phyloP scores from a whole-genome alignment of 192 early-diverging fungal genomes.

The Mortierella claussenii region DNA sequence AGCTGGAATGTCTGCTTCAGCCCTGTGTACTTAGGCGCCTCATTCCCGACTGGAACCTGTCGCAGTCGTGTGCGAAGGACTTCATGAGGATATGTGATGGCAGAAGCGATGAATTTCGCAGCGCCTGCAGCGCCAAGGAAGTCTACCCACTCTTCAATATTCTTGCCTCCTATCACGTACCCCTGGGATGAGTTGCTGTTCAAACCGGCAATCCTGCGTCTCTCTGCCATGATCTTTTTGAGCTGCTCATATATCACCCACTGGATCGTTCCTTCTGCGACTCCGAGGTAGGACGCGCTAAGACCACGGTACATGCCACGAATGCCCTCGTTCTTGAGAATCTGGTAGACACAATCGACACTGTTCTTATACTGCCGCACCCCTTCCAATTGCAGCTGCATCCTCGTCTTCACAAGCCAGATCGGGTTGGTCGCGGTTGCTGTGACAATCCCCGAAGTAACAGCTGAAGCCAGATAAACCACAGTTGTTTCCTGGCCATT shows the following conservation, averaged over 20 bases:
- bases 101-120: constrained; percentile 89
- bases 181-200: constrained; percentile 7
- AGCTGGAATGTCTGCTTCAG: constrained; percentile 60
- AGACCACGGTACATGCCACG: constrained; percentile 89
- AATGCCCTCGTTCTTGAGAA: constrained; percentile 85
- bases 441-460: constrained; percentile 77
- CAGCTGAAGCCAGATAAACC: constrained; percentile 86
- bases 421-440: constrained; percentile 94
- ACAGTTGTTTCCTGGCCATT: constrained; percentile 78
- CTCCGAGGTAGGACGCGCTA: constrained; percentile 89
- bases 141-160: constrained; percentile 78
- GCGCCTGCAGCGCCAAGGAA: constrained; percentile 84
- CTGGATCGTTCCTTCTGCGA: constrained; percentile 92
- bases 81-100: constrained; percentile 95
- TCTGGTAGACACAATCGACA: constrained; percentile 74
- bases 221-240: constrained; percentile 62
- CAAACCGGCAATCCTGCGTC: constrained; percentile 13
- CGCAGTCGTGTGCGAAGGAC: constrained; percentile 91
- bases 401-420: constrained; percentile 96
- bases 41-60: constrained; percentile 78
- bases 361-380: constrained; percentile 76
- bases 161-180: constrained; percentile 53
- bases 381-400: constrained; percentile 81
- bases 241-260: constrained; percentile 97
- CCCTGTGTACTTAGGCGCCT: constrained; percentile 80